Evolutionary conservation across 1,139 yeast species (phyloP).

Genomic region (Nakaseomyces uthaithaninus): DNA sequence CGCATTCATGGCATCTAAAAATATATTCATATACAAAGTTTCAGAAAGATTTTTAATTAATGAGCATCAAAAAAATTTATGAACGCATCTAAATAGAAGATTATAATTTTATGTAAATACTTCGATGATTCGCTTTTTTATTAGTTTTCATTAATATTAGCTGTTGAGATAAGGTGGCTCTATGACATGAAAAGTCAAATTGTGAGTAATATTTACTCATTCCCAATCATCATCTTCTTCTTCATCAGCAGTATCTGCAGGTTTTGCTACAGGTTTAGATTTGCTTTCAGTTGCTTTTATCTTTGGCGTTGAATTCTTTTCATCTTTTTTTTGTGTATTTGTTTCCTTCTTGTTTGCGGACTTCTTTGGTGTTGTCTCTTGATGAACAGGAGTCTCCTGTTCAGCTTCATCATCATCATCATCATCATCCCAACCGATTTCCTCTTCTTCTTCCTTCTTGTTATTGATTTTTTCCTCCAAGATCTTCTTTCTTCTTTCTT

Average conservation of each 20-base stretch:
- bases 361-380: background rate
- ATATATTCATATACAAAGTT: background rate
- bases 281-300: slow-evolving; percentile 1
- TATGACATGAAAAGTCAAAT: too few relatives aligned
- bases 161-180: too few relatives aligned
- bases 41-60: too few relatives aligned
- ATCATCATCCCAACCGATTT: slow-evolving; percentile 29
- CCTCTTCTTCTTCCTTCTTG: slow-evolving; percentile 16
- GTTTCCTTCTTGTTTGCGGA: background rate
- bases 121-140: too few relatives aligned
- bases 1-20: slow-evolving; percentile 12
- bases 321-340: background rate
- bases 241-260: slow-evolving; percentile 12
- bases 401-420: slow-evolving; percentile 21
- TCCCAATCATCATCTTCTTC: slow-evolving; percentile 19
- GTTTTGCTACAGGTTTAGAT: slow-evolving; percentile 12
- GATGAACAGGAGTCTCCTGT: background rate
- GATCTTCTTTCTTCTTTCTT: slow-evolving; percentile 56
- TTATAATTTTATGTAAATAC: too few relatives aligned
- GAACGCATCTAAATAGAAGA: too few relatives aligned
- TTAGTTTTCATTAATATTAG: too few relatives aligned
- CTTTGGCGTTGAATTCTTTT: background rate
- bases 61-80: too few relatives aligned
- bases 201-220: too few relatives aligned
- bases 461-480: slow-evolving; percentile 29